Percentiles rank a stretch among this genome's conserved stretches.
Evolutionary conservation across 805 yeast genomes (phyloP).

Genomic region (Pichia paraexigua): DNA sequence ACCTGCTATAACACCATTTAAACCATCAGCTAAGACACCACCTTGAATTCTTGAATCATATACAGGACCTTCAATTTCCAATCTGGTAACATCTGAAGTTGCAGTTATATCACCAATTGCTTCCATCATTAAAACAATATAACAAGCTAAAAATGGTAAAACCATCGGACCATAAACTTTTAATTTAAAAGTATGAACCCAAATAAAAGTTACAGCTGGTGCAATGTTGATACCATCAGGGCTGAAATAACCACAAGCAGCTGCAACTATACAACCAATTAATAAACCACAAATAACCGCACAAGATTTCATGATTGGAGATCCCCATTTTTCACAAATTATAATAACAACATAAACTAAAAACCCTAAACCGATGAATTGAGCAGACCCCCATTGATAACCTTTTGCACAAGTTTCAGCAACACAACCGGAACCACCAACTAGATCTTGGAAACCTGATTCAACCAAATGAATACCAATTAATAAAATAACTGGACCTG

Average conservation of each 20-base stretch:
- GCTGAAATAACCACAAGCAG: slow-evolving; percentile 79
- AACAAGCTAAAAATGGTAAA: slow-evolving; percentile 77
- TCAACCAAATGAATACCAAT: slow-evolving; percentile 67
- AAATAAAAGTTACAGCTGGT: slow-evolving; percentile 75
- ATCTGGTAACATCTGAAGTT: slow-evolving; percentile 82
- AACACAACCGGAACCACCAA: slow-evolving; percentile 70
- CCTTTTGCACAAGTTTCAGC: slow-evolving; percentile 41
- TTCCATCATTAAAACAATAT: slow-evolving; percentile 80
- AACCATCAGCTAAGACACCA: slow-evolving; percentile 84
- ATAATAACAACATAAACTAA: slow-evolving; percentile 68
- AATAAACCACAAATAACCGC: slow-evolving; percentile 81
- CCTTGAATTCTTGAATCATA: slow-evolving; percentile 89
- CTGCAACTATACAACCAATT: slow-evolving; percentile 87
- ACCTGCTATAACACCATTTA: slow-evolving; percentile 66
- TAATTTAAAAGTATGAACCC: slow-evolving; percentile 81
- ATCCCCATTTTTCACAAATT: slow-evolving; percentile 76
- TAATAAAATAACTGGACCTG: slow-evolving; percentile 85
- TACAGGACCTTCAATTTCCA: slow-evolving; percentile 71
- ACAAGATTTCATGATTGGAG: slow-evolving; percentile 92
- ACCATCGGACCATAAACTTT: slow-evolving; percentile 78
- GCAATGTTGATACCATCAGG: slow-evolving; percentile 52
- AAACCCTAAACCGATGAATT: slow-evolving; percentile 82
- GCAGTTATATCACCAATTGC: slow-evolving; percentile 94
- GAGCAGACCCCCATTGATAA: slow-evolving; percentile 74
- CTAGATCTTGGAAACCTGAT: slow-evolving; percentile 77